Percentiles rank a stretch among this genome's conserved stretches.
These are phyloP conservation scores for Corymbia maculata DNA, from an alignment of 345 rosid genomes.

Conservation along the genomic window DNA sequence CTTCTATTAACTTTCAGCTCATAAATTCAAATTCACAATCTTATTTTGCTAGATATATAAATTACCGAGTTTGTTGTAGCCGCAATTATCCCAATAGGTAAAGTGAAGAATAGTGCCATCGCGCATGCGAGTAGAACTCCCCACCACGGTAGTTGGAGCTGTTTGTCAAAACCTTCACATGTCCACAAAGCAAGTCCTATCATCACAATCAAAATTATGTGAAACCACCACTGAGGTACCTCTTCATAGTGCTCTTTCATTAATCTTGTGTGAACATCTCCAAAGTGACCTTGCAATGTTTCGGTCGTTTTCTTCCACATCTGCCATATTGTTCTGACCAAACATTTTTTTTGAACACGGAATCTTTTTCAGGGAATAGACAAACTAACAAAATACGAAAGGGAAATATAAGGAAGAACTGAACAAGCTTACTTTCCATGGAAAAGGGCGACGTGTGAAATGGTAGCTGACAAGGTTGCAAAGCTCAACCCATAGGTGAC, in stretches of 20 bases:
- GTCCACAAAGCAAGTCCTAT: constrained; percentile 43
- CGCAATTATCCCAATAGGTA: constrained; percentile 66
- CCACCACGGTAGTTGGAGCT: constrained; percentile 95
- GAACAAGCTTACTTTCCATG: constrained; percentile 36
- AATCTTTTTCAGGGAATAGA: background rate
- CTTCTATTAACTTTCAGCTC: background rate
- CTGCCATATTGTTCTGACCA: constrained; percentile 40
- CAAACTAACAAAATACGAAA: background rate
- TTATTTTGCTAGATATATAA: background rate
- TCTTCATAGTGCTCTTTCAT: constrained; percentile 67
- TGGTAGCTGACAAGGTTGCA: constrained; percentile 43
- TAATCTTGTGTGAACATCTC: constrained; percentile 70
- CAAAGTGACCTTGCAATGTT: constrained; percentile 22
- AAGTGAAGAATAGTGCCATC: constrained; percentile 59
- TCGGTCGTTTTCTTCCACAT: constrained; percentile 54
- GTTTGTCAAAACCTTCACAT: constrained; percentile 62
- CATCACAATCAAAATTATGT: constrained; percentile 17
- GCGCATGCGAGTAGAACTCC: constrained; percentile 54
- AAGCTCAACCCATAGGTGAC: constrained; percentile 55
- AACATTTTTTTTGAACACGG: background rate
- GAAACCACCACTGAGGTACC: constrained; percentile 89
- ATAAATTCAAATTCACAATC: too few species aligned
- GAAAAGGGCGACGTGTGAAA: constrained; percentile 68
- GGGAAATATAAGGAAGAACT: background rate
- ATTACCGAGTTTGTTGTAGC: constrained; percentile 76